phyloP scores from a whole-genome alignment of 306 rosid species.

The Phaseolus lunatus region DNA sequence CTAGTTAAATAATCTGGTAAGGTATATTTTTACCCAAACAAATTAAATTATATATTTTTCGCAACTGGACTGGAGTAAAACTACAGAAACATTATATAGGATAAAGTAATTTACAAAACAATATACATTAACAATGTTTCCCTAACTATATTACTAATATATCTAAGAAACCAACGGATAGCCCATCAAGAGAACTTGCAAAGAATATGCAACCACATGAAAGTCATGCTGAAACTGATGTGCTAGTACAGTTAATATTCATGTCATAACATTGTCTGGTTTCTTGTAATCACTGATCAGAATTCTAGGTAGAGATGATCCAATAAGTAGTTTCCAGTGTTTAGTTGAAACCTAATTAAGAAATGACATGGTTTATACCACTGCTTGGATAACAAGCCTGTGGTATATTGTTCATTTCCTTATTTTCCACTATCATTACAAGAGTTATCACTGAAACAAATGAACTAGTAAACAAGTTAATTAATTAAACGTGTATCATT shows the following conservation, averaged over 20 bases:
- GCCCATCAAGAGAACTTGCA: not conserved
- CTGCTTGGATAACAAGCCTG: not conserved
- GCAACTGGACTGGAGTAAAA: not conserved
- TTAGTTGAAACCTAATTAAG: not conserved
- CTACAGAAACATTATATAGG: not conserved
- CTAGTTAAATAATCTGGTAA: not conserved
- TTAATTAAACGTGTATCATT: not conserved
- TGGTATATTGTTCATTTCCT: not conserved
- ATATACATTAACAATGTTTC: not conserved
- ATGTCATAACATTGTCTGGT: not conserved
- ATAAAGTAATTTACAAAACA: not conserved
- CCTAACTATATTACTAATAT: not conserved
- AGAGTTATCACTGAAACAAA: not conserved
- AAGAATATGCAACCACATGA: not conserved
- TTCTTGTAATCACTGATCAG: not conserved
- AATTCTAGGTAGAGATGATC: not conserved
- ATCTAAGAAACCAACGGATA: not conserved
- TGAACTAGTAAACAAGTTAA: not conserved
- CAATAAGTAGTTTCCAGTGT: not conserved
- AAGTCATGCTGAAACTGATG: not conserved
- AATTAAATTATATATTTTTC: not conserved
- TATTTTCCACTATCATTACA: not conserved
- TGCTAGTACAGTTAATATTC: not conserved
- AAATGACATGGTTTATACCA: not conserved
- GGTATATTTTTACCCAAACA: not conserved